Conservation (phyloP, 495 filamentous ascomycete genomes). For the Penicillium pulvis region DNA sequence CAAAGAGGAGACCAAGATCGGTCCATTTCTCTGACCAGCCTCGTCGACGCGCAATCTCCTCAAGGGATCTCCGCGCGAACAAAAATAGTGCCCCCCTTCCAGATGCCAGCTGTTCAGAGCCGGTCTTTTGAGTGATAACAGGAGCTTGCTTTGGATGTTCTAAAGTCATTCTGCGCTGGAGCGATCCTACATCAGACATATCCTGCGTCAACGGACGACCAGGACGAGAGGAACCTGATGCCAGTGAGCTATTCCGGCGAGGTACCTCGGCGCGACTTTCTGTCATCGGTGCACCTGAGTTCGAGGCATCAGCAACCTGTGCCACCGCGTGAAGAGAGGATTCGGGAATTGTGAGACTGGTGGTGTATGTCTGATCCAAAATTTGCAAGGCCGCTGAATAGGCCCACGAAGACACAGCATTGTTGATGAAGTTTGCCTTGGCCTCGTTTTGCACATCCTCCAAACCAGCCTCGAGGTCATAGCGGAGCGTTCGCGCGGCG, state of each 20-base stretch:
- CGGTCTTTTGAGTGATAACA: conserved; percentile 51
- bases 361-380: conserved; percentile 72
- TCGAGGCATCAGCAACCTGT: conserved; percentile 29
- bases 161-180: conserved; percentile 29
- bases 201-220: conserved; percentile 37
- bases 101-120: conserved; percentile 81
- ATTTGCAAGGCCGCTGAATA: conserved; percentile 79
- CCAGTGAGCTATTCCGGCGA: conserved; percentile 48
- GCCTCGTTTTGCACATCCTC: conserved; percentile 35
- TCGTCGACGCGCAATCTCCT: conserved; percentile 67
- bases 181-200: conserved; percentile 26
- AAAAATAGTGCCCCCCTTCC: conserved; percentile 77
- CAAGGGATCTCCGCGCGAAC: conserved; percentile 77
- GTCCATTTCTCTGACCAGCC: conserved; percentile 82
- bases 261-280: conserved; percentile 52
- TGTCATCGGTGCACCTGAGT: conserved; percentile 13
- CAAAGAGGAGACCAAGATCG: conserved; percentile 55
- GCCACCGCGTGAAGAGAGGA: conserved; percentile 48
- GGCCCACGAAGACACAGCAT: conserved; percentile 81
- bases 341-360: conserved; percentile 64
- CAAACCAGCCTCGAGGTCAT: conserved; percentile 59
- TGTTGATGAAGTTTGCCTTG: conserved; percentile 65
- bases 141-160: conserved; percentile 35
- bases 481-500: conserved; percentile 72
- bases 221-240: conserved; percentile 25